Evolutionary conservation across 2,329 filamentous ascomycete genomes (phyloP).

Genomic region (Verticillium nonalfalfae): DNA sequence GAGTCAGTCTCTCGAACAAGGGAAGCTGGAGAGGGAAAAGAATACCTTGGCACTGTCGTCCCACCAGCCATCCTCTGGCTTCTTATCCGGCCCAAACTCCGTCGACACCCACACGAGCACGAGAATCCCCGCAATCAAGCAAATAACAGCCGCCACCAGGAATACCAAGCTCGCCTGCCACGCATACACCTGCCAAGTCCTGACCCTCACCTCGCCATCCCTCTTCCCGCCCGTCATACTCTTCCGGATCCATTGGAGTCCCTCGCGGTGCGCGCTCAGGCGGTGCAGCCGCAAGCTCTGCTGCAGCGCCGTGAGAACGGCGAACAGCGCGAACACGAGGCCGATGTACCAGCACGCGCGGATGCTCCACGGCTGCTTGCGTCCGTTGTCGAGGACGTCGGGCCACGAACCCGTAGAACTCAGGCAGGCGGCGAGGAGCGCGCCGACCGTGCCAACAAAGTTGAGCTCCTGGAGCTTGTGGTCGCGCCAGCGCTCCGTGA

Average conservation of each 20-base stretch:
- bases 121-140: constrained; percentile 13
- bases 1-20: neutral
- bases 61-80: constrained; percentile 10
- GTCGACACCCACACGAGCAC: constrained; percentile 15
- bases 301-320: constrained; percentile 36
- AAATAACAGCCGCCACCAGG: constrained; percentile 12
- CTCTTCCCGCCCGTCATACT: constrained; percentile 7
- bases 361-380: constrained; percentile 30
- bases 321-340: constrained; percentile 41
- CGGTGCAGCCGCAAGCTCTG: constrained; percentile 35
- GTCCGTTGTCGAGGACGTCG: constrained; percentile 26
- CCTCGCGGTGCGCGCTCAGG: constrained; percentile 30
- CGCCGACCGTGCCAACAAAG: constrained; percentile 30
- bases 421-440: constrained; percentile 14
- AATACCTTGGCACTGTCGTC: constrained; percentile 9
- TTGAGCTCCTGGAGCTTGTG: constrained; percentile 31
- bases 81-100: constrained; percentile 10
- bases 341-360: constrained; percentile 33
- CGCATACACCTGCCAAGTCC: constrained; percentile 12
- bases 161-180: constrained; percentile 15
- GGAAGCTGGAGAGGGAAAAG: neutral
- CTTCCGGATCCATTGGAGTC: constrained; percentile 23
- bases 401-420: constrained; percentile 37
- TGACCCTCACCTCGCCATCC: constrained; percentile 5
- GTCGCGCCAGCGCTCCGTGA: constrained; percentile 29